Base-by-base conservation (phyloP, 768 basidiomycete genomes). In the Rhodotorula sphaerocarpa region DNA sequence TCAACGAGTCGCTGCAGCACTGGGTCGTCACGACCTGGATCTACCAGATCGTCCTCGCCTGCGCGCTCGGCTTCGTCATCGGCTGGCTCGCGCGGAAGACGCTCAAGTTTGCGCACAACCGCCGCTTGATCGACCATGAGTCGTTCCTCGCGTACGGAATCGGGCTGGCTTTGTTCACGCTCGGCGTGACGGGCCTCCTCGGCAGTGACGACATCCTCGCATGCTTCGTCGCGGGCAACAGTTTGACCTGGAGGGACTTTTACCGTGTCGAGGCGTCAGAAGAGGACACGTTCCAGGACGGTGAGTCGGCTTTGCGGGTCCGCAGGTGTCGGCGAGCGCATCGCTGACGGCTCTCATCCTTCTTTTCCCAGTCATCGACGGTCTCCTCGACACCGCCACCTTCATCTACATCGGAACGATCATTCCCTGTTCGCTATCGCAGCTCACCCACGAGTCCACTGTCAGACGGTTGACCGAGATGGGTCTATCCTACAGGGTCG, bases 121-220 rank as follows among this genome's bases (percentile, higher is more conserved):
- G 67, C 14, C 45, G 69, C 28, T 55, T 75, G 5, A 76, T 78
- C 63, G 77, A 78, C 57, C 77, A 78, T 67, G 77, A 77, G 55
- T 72, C 71, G 2, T 78, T 77, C 66, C 56, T 30, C 74, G 69
- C 59, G 14, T 71, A 70, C 50, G 71, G 69, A 2, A 50, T 72
- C 25, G 71, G 71, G 0, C 53, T 72, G 4, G 64, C 69, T 10
- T 63, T 71, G 46, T 56, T 71, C 20, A 60, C 61, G 1, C 53
- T 72, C n/a, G 72, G 65, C 5, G 65, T 75, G 30, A 75, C 76
- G 27, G 77, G 77, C 18, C 68, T 77, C 0, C 57, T 78, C 15
- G 78, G 78, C 1, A 74, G 74, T 27, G 77, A 78, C 67, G 78
- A 79, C 61, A 72, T 79, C 18, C 69, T 79, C 9, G 65, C 63